Evolutionary conservation across 139 green algal genomes (phyloP).

Genomic region (Ostreobium quekettii): DNA sequence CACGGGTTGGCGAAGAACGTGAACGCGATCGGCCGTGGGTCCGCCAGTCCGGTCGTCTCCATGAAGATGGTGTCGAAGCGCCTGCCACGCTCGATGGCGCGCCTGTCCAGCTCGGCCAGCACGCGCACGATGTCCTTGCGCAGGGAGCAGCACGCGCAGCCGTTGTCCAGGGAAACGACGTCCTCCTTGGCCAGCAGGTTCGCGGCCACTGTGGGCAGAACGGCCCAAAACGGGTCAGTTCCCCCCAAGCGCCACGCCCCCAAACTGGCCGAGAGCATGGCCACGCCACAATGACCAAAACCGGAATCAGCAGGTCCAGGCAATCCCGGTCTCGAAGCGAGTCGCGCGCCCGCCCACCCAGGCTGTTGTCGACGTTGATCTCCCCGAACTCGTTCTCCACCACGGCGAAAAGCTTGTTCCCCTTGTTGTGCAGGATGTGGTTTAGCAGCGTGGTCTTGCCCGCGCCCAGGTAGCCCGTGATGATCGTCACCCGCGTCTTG

Average conservation of each 20-base stretch:
- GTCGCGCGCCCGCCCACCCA: slow-evolving; percentile 29
- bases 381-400: slow-evolving; percentile 77
- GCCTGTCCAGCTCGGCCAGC: slow-evolving; percentile 55
- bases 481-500: neutral
- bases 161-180: slow-evolving; percentile 68
- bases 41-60: slow-evolving; percentile 77
- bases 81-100: slow-evolving; percentile 23
- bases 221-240: neutral
- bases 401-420: slow-evolving; percentile 42
- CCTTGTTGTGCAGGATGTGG: slow-evolving; percentile 50
- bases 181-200: slow-evolving; percentile 72
- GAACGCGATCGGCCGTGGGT: slow-evolving; percentile 73
- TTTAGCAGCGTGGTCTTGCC: slow-evolving; percentile 80
- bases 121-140: slow-evolving; percentile 73
- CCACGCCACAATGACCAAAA: neutral
- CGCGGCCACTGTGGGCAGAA: slow-evolving; percentile 39
- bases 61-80: slow-evolving; percentile 58
- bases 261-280: neutral
- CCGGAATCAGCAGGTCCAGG: neutral
- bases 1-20: slow-evolving; percentile 84
- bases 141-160: slow-evolving; percentile 78
- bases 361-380: slow-evolving; percentile 56
- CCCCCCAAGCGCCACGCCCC: neutral
- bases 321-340: slow-evolving; percentile 4
- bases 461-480: slow-evolving; percentile 24